Conservation (phyloP, 306 rosid genomes). For the Neltuma alba region DNA sequence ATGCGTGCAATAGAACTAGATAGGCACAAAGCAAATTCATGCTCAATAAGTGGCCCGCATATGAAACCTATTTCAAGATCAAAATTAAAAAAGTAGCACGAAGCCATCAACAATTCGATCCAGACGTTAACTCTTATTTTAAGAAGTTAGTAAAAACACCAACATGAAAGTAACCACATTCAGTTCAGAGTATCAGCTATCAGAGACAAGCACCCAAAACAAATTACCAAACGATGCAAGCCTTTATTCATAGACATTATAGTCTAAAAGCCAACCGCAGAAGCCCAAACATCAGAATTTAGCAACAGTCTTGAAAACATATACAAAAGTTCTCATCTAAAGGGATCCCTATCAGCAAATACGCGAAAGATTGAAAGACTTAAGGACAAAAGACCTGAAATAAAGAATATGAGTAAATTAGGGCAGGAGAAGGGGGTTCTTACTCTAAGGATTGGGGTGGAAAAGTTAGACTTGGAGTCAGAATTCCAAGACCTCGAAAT, state of each 20-base stretch:
- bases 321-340: not conserved
- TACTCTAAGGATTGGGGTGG: slow-evolving; percentile 56
- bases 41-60: not conserved
- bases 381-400: not conserved
- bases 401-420: not conserved
- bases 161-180: slow-evolving; percentile 3
- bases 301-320: not conserved
- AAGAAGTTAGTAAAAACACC: not conserved
- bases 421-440: not conserved
- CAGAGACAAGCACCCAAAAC: not conserved
- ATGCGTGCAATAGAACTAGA: not conserved
- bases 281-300: not conserved
- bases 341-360: slow-evolving; percentile 20
- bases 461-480: slow-evolving; percentile 54
- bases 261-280: slow-evolving; percentile 8
- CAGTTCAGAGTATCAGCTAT: not conserved
- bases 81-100: not conserved
- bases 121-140: not conserved
- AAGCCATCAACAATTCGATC: not conserved
- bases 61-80: not conserved
- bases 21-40: not conserved
- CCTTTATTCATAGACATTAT: not conserved
- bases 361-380: not conserved
- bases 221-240: slow-evolving; percentile 4
- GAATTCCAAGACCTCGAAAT: slow-evolving; percentile 60